These are phyloP conservation scores for Baorangia bicolor DNA, from an alignment of 768 basidiomycete species.

Conservation along the genomic window DNA sequence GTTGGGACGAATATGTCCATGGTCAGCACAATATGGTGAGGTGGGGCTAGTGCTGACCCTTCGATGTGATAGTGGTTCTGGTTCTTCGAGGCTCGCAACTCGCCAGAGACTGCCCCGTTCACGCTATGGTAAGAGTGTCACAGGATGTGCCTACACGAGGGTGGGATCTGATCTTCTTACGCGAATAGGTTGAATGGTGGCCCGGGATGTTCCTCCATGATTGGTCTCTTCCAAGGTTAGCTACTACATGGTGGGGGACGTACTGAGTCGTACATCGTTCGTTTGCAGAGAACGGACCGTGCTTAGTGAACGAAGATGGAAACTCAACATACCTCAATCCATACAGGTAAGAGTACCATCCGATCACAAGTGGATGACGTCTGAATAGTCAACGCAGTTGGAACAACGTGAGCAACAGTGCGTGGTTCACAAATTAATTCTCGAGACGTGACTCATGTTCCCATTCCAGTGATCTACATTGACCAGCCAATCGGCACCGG, in stretches of 20 bases:
- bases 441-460: neutral
- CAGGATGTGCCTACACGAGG: neutral
- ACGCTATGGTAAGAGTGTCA: conserved; percentile 51
- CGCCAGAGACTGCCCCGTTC: conserved; percentile 62
- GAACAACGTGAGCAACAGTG: conserved; percentile 69
- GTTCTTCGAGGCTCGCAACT: conserved; percentile 65
- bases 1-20: conserved; percentile 58
- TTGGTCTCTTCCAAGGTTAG: conserved; percentile 63
- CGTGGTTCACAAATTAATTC: conserved; percentile 16
- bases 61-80: conserved; percentile 61
- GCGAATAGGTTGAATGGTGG: conserved; percentile 54
- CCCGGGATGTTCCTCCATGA: conserved; percentile 62
- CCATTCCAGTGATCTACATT: conserved; percentile 58
- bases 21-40: conserved; percentile 34
- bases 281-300: conserved; percentile 59
- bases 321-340: conserved; percentile 56
- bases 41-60: neutral
- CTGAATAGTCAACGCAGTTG: conserved; percentile 40
- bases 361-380: neutral
- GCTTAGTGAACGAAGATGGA: conserved; percentile 54
- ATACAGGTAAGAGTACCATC: conserved; percentile 43
- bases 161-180: neutral
- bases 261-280: neutral
- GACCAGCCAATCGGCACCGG: conserved; percentile 69
- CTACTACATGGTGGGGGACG: neutral